Percentiles rank a stretch among this genome's conserved stretches.
These are phyloP conservation scores for Coniella vitis DNA, from an alignment of 2,329 filamentous ascomycete genomes.

Conservation along the genomic window DNA sequence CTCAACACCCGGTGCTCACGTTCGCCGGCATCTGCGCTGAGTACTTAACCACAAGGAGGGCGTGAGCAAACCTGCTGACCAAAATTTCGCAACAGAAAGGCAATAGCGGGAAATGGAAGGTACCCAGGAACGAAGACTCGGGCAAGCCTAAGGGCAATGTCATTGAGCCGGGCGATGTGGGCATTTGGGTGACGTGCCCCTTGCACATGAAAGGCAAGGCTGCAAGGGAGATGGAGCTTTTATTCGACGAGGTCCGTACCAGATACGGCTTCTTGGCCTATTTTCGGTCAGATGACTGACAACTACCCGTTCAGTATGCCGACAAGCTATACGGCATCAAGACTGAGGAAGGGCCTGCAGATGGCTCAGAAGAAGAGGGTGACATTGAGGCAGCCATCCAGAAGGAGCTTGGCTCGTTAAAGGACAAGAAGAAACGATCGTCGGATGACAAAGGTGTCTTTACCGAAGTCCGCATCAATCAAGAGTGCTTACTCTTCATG, in stretches of 20 bases:
- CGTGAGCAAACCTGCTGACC: background rate
- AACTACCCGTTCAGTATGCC: constrained; percentile 43
- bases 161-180: constrained; percentile 62
- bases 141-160: constrained; percentile 33
- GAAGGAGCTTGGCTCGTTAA: constrained; percentile 62
- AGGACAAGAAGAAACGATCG: constrained; percentile 33
- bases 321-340: constrained; percentile 52
- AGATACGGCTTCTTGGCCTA: background rate
- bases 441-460: constrained; percentile 39
- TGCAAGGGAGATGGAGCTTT: constrained; percentile 55
- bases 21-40: too few species aligned
- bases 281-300: background rate
- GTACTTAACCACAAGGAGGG: too few species aligned
- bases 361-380: constrained; percentile 35
- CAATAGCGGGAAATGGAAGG: constrained; percentile 53
- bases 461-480: constrained; percentile 43
- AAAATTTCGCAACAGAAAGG: constrained; percentile 35
- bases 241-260: constrained; percentile 58
- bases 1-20: too few species aligned
- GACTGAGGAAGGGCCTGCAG: constrained; percentile 28
- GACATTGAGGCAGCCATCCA: constrained; percentile 70
- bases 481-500: constrained; percentile 60
- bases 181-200: constrained; percentile 74
- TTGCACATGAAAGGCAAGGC: constrained; percentile 65
- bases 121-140: constrained; percentile 47